Base-by-base conservation (phyloP, 495 filamentous ascomycete species). In the Lasiosphaeris hirsuta region DNA sequence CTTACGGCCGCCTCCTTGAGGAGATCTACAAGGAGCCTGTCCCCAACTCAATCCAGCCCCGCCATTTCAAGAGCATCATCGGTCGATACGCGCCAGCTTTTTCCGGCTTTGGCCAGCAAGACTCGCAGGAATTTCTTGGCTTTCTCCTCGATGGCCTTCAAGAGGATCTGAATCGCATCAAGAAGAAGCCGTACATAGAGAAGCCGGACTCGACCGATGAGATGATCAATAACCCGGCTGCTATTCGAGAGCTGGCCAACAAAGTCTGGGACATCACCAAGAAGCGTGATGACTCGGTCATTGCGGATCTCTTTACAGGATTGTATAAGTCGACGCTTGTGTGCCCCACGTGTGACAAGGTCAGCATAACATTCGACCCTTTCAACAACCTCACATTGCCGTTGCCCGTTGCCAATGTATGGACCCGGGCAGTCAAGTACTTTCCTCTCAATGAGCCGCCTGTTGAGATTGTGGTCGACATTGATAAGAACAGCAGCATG, bases 331-430 rank as follows among this genome's bases (percentile, higher is more conserved):
- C 93, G 30, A 97, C 93, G 4, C 81, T 98, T 41, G 84, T 91
- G 56, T 98, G 94, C 68, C 95, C 93, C 1, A 82, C 76, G 8
- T 98, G 94, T 67, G 81, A 87, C 54, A 98, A 98, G 75, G 87
- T 96, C 72, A 96, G 91, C 79, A 96, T 98, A 59, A 98, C 94
- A 4, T 97, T 98, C 62, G 94, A 98, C 73, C 94, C 94, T 2
- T 98, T 96, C 80, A 97, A 90, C 75, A 94, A 91, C 56, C 72
- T 97, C 34, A 96, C 95, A 0, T 75, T 98, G 19, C 95, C 94
- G 55, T 75, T 98, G 34, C 95, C 94, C 0, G 82, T 96, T 55
- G 86, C 91, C 63, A 89, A 85, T 51, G 75, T 87, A 17, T 94
- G 89, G 85, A 80, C 72, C 51, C 85, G 86, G 56, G 75, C 83